Evolutionary conservation across 2,329 filamentous ascomycete species (phyloP).

Genomic region (Trichoderma polysporum): DNA sequence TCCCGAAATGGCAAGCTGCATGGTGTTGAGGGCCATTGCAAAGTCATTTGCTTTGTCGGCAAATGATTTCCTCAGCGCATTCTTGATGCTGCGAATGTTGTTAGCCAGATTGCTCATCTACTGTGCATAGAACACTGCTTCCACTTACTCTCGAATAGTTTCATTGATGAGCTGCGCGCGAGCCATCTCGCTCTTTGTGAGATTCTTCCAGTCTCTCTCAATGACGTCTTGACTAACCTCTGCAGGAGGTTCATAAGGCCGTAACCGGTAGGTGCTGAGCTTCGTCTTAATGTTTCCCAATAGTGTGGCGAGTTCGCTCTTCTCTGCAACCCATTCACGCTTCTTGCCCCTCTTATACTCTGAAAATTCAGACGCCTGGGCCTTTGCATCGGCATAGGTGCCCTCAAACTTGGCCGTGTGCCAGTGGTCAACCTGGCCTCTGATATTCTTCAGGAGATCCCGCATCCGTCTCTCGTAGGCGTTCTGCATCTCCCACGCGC

Average conservation of each 20-base stretch:
- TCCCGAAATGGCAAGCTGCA: constrained; percentile 93
- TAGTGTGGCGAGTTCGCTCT: constrained; percentile 89
- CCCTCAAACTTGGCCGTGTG: constrained; percentile 79
- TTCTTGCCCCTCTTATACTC: constrained; percentile 90
- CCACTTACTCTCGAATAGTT: constrained; percentile 82
- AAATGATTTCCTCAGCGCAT: constrained; percentile 85
- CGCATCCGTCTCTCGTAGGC: constrained; percentile 90
- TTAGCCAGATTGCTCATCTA: constrained; percentile 30
- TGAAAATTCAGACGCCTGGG: constrained; percentile 77
- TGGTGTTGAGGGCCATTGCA: constrained; percentile 88
- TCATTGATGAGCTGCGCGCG: constrained; percentile 95
- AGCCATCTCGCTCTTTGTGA: constrained; percentile 82
- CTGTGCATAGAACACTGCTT: not conserved
- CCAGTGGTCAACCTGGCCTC: constrained; percentile 73
- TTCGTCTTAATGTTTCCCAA: constrained; percentile 99
- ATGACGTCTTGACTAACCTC: constrained; percentile 80
- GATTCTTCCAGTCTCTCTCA: constrained; percentile 75
- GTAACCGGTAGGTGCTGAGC: constrained; percentile 86
- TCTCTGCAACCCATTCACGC: constrained; percentile 94
- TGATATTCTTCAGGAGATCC: constrained; percentile 73
- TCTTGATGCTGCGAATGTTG: constrained; percentile 72
- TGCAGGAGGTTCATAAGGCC: constrained; percentile 84
- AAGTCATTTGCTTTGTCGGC: constrained; percentile 99
- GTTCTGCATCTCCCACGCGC: constrained; percentile 99
- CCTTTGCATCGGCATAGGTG: constrained; percentile 89